Percentiles rank a stretch among this genome's conserved stretches.
phyloP scores from a whole-genome alignment of 2,329 filamentous ascomycete genomes.

The Grosmannia serpens region DNA sequence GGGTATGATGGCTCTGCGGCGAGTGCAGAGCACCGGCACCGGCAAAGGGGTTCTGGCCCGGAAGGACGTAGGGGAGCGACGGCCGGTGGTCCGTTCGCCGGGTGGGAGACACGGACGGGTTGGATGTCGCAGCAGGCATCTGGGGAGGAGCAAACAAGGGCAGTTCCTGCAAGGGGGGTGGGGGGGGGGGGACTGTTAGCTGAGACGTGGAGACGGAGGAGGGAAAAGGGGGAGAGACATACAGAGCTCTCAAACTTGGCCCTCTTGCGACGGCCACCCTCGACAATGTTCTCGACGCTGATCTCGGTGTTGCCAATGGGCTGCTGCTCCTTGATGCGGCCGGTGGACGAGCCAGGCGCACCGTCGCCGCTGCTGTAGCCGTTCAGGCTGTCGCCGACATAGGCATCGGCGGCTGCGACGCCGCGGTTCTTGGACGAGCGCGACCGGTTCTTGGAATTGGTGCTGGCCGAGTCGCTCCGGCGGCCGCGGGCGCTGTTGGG shows the following conservation, averaged over 20 bases:
- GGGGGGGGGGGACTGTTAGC: background rate
- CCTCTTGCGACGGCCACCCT: constrained; percentile 88
- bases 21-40: constrained; percentile 71
- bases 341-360: constrained; percentile 63
- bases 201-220: constrained; percentile 3
- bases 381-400: constrained; percentile 50
- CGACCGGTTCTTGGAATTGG: constrained; percentile 50
- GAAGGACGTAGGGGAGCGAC: constrained; percentile 63
- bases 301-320: constrained; percentile 84
- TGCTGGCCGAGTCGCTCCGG: constrained; percentile 63
- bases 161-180: constrained; percentile 55
- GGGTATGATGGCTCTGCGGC: constrained; percentile 60
- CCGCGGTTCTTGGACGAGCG: constrained; percentile 59
- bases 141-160: constrained; percentile 90
- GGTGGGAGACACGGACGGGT: constrained; percentile 89
- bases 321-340: constrained; percentile 64
- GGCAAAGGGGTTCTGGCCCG: constrained; percentile 67
- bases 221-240: constrained; percentile 33
- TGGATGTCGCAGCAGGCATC: constrained; percentile 89
- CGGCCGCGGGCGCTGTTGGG: constrained; percentile 56
- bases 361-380: constrained; percentile 84
- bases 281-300: constrained; percentile 94
- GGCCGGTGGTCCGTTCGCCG: constrained; percentile 65
- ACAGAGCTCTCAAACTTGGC: constrained; percentile 96
- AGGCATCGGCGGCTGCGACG: constrained; percentile 38